Evolutionary conservation across 441 rosid genomes (phyloP).

Genomic region (Aquilaria agallochum): DNA sequence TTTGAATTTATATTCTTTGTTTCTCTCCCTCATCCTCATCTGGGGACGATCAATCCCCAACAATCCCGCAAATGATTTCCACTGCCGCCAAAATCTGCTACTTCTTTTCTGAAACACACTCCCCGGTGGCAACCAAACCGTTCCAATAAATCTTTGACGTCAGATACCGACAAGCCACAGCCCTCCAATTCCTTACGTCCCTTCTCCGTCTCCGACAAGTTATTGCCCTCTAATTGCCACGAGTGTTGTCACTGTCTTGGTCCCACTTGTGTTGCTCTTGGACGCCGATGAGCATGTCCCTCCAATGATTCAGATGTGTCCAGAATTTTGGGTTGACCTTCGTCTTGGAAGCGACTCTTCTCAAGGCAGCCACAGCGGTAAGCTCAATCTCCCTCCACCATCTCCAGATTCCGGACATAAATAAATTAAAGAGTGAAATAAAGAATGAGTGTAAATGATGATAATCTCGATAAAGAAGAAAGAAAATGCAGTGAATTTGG

Average conservation of each 20-base stretch:
- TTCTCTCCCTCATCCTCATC: no score
- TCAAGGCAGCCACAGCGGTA: slow-evolving; percentile 6
- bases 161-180: background rate
- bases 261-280: slow-evolving; percentile 78
- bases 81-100: no score
- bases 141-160: no score
- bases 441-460: background rate
- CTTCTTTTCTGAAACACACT: background rate
- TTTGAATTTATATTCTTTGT: no score
- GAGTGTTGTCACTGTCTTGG: slow-evolving; percentile 35
- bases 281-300: slow-evolving; percentile 28
- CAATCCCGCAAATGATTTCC: no score
- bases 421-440: background rate
- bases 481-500: slow-evolving; percentile 1
- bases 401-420: slow-evolving; percentile 63
- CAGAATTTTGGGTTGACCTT: slow-evolving; percentile 1
- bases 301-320: slow-evolving; percentile 38
- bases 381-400: slow-evolving; percentile 51
- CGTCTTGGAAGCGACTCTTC: slow-evolving; percentile 9
- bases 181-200: slow-evolving; percentile 4
- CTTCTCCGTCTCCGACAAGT: slow-evolving; percentile 2
- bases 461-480: background rate
- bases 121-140: background rate
- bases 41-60: no score
- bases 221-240: slow-evolving; percentile 8